These are phyloP conservation scores for Agrostemma githago DNA, from an alignment of 148 eudicot genomes.

Conservation along the genomic window DNA sequence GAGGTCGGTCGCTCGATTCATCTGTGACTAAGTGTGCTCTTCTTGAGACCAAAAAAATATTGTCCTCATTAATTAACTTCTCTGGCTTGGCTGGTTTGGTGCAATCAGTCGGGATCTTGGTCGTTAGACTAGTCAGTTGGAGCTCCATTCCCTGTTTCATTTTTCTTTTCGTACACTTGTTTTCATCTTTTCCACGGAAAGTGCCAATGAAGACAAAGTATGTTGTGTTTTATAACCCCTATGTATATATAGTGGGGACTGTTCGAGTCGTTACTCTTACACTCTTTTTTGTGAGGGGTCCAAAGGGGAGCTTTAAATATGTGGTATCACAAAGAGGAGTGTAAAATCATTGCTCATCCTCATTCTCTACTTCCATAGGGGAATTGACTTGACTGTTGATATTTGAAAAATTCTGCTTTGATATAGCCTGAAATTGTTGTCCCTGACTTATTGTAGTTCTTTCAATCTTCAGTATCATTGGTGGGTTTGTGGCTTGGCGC, in stretches of 20 bases:
- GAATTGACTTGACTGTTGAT: too few species aligned
- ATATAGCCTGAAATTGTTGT: too few species aligned
- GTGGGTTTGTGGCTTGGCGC: not conserved
- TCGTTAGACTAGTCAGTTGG: not conserved
- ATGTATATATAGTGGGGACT: not conserved
- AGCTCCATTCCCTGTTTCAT: not conserved
- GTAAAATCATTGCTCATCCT: not conserved
- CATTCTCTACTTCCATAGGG: not conserved
- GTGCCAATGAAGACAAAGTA: not conserved
- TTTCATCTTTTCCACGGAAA: not conserved
- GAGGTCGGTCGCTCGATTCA: too few species aligned
- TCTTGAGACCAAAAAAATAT: too few species aligned
- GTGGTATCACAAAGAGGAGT: not conserved
- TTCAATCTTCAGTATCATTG: conserved; percentile 6
- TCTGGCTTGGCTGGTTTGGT: not conserved
- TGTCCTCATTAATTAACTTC: not conserved
- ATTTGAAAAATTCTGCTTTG: too few species aligned
- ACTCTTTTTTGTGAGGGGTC: not conserved
- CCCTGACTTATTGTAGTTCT: too few species aligned
- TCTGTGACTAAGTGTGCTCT: too few species aligned
- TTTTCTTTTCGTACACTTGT: not conserved
- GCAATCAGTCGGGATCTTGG: not conserved
- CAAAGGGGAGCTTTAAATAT: not conserved
- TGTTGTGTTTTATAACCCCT: not conserved
- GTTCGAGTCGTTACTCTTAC: not conserved